Base-by-base conservation (phyloP, 805 yeast genomes). In the Metschnikowia matae region DNA sequence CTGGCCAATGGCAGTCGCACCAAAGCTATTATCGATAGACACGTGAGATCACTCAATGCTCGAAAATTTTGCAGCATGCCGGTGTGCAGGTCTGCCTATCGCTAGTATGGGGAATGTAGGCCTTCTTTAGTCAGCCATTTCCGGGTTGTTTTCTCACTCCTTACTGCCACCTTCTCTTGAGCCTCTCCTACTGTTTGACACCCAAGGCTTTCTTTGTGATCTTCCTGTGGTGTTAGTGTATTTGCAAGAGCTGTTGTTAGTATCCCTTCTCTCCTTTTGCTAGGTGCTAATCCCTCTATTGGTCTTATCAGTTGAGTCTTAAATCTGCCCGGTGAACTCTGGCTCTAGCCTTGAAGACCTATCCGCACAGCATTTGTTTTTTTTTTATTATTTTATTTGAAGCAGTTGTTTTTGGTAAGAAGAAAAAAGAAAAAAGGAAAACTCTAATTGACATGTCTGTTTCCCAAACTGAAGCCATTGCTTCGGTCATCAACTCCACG, bases 401-500 rank as follows among this genome's bases (percentile, higher is more conserved):
- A 26, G 29, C 29, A 10, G 29, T 26, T 26, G 29, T 26, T 26
- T 26, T 26, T 26, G 11, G 11, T 10, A 26, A 26, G 29, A 26
- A 10, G 1, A 26, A 8, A 23, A 26, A 18, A 18, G 20, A 18
- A 18, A 18, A 18, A 18, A 18, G 20, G 20, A 26, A 26, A 2
- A 3, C 3, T 26, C 4, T 2, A 15, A 6, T 13, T 31, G 15
- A 29, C 21, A 53, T 50, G 53, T 48, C 44, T 15, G 46, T 51
- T 17, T 54, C 54, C 15, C 57, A 56, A 32, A 51, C 54, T 7
- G 60, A 57, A 44, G 57, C 59, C 34, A 51, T 58, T 29, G 60
- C 61, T 18, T 46, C 57, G 8, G 64, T 73, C 34, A 62, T 65
- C 31, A 50, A 58, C 33, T 37, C 46, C 14, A 61, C 64, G 10